A percentile compares a stretch with the other conserved stretches of the same genome.
phyloP scores from a whole-genome alignment of 1,284 basidiomycete genomes.

The Heterobasidion annosum region DNA sequence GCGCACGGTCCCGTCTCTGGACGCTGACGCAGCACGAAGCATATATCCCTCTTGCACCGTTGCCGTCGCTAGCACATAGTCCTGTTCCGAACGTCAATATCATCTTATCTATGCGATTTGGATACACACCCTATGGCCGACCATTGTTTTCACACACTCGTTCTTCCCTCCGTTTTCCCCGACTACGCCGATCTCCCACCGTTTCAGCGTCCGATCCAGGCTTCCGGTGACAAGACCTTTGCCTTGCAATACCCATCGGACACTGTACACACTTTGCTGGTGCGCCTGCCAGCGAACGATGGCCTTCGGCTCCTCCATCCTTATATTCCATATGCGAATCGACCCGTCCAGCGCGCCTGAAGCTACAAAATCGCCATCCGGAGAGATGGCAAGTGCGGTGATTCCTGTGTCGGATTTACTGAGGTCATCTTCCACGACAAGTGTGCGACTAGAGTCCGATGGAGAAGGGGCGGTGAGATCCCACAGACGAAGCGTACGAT shows the following conservation, averaged over 20 bases:
- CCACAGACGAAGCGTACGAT: conserved; percentile 88
- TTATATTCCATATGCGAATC: conserved; percentile 76
- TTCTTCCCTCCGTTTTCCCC: neutral
- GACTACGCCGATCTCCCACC: conserved; percentile 52
- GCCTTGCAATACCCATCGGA: conserved; percentile 25
- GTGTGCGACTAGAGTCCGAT: conserved; percentile 17
- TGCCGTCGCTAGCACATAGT: conserved; percentile 74
- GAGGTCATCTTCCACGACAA: conserved; percentile 51
- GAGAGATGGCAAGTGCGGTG: conserved; percentile 74
- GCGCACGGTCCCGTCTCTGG: conserved; percentile 84
- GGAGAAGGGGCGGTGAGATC: conserved; percentile 43
- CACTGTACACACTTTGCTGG: conserved; percentile 26
- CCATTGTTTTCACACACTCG: conserved; percentile 3
- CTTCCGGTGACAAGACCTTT: conserved; percentile 74
- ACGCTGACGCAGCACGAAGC: conserved; percentile 79
- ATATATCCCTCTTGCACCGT: conserved; percentile 72
- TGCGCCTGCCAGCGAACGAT: conserved; percentile 3
- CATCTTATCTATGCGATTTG: neutral
- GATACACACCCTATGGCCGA: conserved; percentile 1
- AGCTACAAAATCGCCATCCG: conserved; percentile 74
- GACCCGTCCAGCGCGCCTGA: conserved; percentile 80
- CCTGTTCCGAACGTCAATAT: conserved; percentile 26
- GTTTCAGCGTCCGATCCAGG: conserved; percentile 81
- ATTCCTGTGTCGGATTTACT: conserved; percentile 67
- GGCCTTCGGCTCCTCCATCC: neutral